Evolutionary conservation across 805 yeast species (phyloP).

Genomic region (Ogataea thermomethanolica): DNA sequence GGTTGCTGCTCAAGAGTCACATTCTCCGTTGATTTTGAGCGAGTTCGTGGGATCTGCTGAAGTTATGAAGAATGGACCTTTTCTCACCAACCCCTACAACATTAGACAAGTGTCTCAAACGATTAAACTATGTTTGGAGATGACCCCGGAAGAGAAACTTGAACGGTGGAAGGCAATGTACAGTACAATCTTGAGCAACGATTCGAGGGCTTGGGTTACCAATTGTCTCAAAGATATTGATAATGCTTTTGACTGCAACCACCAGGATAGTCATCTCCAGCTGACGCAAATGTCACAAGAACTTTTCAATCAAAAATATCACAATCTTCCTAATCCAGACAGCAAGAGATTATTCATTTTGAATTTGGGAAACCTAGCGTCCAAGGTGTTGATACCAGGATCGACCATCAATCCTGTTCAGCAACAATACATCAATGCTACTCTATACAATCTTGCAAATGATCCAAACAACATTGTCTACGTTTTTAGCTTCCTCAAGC

Average conservation of each 20-base stretch:
- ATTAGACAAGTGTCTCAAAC: constrained; percentile 58
- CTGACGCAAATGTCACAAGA: constrained; percentile 30
- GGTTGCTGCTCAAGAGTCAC: constrained; percentile 63
- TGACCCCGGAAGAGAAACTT: constrained; percentile 56
- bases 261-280: constrained; percentile 22
- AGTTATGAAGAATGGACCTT: constrained; percentile 64
- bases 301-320: constrained; percentile 35
- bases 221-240: constrained; percentile 51
- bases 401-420: constrained; percentile 50
- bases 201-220: constrained; percentile 72
- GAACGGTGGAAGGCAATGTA: constrained; percentile 61
- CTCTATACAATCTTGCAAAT: constrained; percentile 54
- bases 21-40: constrained; percentile 80
- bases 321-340: constrained; percentile 12
- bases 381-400: constrained; percentile 32
- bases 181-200: constrained; percentile 58
- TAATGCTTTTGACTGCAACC: constrained; percentile 44
- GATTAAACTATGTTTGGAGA: constrained; percentile 60
- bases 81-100: constrained; percentile 92
- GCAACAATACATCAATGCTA: constrained; percentile 53
- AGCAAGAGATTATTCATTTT: constrained; percentile 48
- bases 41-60: constrained; percentile 95
- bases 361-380: constrained; percentile 45
- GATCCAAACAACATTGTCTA: constrained; percentile 67
- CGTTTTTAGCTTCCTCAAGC: constrained; percentile 62